phyloP scores from a whole-genome alignment of 176 grass and related monocot species.

The Melocanna baccifera region DNA sequence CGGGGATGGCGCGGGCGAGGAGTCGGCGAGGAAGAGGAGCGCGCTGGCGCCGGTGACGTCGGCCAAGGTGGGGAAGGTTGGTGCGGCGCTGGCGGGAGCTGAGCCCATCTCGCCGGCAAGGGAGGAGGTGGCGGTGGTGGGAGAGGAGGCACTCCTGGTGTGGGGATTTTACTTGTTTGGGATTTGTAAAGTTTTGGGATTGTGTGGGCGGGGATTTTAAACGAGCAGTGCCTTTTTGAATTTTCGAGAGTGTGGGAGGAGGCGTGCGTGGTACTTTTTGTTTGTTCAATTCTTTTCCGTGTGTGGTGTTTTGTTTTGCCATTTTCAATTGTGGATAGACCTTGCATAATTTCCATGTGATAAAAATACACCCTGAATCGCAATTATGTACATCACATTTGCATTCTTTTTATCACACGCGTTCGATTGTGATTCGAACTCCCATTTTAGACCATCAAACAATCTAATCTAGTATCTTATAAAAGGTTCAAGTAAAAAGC shows the following conservation, averaged over 20 bases:
- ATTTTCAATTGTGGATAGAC: not conserved
- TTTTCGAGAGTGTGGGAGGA: not conserved
- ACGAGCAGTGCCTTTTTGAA: slow-evolving; percentile 12
- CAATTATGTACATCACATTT: too few species aligned
- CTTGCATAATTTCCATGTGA: too few species aligned
- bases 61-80: slow-evolving; percentile 20
- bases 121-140: not conserved
- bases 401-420: too few species aligned
- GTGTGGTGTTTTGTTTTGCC: not conserved
- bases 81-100: not conserved
- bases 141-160: not conserved
- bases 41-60: slow-evolving; percentile 13
- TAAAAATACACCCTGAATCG: too few species aligned
- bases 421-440: too few species aligned
- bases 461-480: too few species aligned
- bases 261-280: not conserved
- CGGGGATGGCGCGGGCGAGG: not conserved
- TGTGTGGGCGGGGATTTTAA: not conserved
- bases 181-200: slow-evolving; percentile 10
- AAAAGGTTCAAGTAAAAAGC: too few species aligned
- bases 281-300: too few species aligned
- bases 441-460: too few species aligned
- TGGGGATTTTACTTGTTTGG: slow-evolving; percentile 19
- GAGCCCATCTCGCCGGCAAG: not conserved
- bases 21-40: slow-evolving; percentile 48